These are phyloP conservation scores for Yarrowia porcina DNA, from an alignment of 805 yeast genomes.

Conservation along the genomic window DNA sequence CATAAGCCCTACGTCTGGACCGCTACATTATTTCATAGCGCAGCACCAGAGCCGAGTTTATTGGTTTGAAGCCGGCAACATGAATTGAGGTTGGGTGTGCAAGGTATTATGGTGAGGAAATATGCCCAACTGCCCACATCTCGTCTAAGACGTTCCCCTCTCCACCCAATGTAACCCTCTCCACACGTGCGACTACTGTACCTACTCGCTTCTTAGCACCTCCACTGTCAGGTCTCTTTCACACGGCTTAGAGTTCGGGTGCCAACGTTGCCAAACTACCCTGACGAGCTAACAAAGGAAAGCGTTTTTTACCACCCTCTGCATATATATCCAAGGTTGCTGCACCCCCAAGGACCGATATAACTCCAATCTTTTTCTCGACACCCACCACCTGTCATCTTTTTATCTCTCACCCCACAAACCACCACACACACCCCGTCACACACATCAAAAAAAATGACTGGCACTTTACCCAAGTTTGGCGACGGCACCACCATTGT, in stretches of 20 bases:
- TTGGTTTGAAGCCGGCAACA: not conserved
- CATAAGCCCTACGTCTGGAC: conserved; percentile 20
- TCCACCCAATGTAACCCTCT: not conserved
- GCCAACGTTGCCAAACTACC: conserved; percentile 20
- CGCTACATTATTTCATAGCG: conserved; percentile 19
- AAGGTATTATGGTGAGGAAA: too few relatives aligned
- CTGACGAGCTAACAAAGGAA: conserved; percentile 22
- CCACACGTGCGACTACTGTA: not conserved
- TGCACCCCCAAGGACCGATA: conserved; percentile 20
- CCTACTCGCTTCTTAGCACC: not conserved
- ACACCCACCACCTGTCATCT: not conserved
- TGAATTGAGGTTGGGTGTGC: too few relatives aligned
- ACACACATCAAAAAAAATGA: conserved; percentile 11
- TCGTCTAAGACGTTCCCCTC: too few relatives aligned
- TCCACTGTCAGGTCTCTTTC: not conserved
- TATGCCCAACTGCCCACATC: too few relatives aligned
- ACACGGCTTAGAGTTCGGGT: conserved; percentile 3
- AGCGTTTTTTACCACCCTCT: conserved; percentile 22
- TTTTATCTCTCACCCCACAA: not conserved
- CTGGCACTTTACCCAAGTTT: conserved; percentile 39
- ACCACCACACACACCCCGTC: not conserved
- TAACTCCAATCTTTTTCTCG: not conserved
- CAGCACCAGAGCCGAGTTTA: conserved; percentile 9
- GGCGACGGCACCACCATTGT: conserved; percentile 67
- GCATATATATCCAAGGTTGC: conserved; percentile 26